Conservation (phyloP, 78 protist genomes). For the Dictyostelium firmibasis region DNA sequence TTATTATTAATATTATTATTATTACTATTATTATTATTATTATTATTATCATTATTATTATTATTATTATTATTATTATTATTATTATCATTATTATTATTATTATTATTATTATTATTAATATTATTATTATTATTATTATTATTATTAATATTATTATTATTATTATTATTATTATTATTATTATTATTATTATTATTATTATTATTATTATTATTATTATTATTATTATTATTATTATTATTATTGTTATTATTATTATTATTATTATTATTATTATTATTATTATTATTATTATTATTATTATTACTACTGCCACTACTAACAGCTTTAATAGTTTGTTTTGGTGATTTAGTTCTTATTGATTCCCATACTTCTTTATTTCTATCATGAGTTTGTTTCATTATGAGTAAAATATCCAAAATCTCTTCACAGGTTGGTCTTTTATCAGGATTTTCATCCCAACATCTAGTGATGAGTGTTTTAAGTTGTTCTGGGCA, state of each 20-base stretch:
- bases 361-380: slow-evolving; percentile 37
- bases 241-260: slow-evolving; percentile 1
- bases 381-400: slow-evolving; percentile 14
- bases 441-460: slow-evolving; percentile 22
- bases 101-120: background rate
- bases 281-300: background rate
- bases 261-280: background rate
- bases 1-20: too few relatives aligned
- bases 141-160: background rate
- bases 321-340: background rate
- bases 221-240: background rate
- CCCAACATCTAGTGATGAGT: slow-evolving; percentile 58
- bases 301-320: background rate
- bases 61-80: background rate
- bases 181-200: background rate
- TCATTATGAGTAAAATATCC: background rate
- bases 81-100: background rate
- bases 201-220: too few relatives aligned
- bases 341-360: slow-evolving; percentile 38
- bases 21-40: too few relatives aligned
- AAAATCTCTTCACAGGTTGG: slow-evolving; percentile 24
- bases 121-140: background rate
- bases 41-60: too few relatives aligned
- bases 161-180: background rate
- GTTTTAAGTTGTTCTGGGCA: slow-evolving; percentile 35